These are phyloP conservation scores for Apiospora sp. DNA, from an alignment of 2,329 filamentous ascomycete genomes.

Conservation along the genomic window DNA sequence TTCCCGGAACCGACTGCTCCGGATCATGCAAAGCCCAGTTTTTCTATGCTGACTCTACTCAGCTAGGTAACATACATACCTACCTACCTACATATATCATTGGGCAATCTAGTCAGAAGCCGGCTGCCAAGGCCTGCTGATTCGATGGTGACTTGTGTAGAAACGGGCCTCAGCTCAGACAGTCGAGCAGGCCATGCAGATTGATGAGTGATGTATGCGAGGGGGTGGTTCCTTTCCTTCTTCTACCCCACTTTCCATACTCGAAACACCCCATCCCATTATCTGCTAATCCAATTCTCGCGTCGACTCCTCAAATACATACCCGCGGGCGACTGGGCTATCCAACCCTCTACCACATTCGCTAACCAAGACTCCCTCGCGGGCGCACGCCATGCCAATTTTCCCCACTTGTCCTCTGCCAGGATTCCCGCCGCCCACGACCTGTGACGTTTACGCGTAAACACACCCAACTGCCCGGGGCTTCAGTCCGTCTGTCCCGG, in stretches of 20 bases:
- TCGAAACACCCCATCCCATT: slow-evolving; percentile 9
- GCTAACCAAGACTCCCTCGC: not conserved
- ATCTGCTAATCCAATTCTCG: slow-evolving; percentile 15
- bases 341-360: slow-evolving; percentile 14
- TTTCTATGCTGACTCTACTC: not conserved
- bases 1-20: not conserved
- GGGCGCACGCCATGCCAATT: not conserved
- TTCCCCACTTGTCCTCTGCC: slow-evolving; percentile 18
- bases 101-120: too few relatives aligned
- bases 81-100: too few relatives aligned
- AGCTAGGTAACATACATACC: not conserved
- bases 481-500: slow-evolving; percentile 12
- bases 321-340: slow-evolving; percentile 12
- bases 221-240: not conserved
- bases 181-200: not conserved
- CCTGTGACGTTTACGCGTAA: not conserved
- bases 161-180: not conserved
- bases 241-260: not conserved
- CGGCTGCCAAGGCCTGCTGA: too few relatives aligned
- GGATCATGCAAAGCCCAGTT: not conserved
- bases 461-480: not conserved
- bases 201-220: not conserved
- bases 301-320: slow-evolving; percentile 19
- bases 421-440: slow-evolving; percentile 20
- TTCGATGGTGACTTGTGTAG: too few relatives aligned